phyloP scores from a whole-genome alignment of 352 stramenopile species.

The Globisporangium takayamanum region DNA sequence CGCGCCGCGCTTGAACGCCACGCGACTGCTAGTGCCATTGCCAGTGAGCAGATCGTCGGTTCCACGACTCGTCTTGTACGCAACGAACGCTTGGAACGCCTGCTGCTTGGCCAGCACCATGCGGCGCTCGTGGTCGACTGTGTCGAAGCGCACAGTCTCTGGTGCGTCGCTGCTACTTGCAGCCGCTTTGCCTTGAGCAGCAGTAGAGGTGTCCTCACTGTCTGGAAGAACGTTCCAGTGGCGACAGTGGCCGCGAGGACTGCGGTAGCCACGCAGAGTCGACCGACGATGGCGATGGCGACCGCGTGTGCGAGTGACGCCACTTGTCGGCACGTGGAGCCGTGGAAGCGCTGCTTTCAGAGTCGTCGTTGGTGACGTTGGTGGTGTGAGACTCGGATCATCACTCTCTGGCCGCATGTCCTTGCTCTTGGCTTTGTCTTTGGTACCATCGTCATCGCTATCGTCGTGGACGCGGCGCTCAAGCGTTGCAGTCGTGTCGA shows the following conservation, averaged over 20 bases:
- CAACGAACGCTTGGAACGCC: constrained; percentile 40
- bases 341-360: constrained; percentile 4
- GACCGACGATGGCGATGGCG: constrained; percentile 12
- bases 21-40: constrained; percentile 3
- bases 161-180: no score
- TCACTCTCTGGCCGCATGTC: background rate
- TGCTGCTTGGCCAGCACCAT: constrained; percentile 40
- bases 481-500: constrained; percentile 50
- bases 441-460: background rate
- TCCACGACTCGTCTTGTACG: constrained; percentile 37
- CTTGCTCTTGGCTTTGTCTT: background rate
- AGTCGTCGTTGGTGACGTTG: constrained; percentile 5
- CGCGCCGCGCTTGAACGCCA: constrained; percentile 24
- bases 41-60: constrained; percentile 26
- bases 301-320: background rate
- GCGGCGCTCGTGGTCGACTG: constrained; percentile 14
- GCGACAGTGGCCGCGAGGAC: constrained; percentile 38
- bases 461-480: constrained; percentile 17
- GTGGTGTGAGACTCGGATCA: background rate
- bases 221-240: constrained; percentile 48
- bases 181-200: no score
- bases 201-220: background rate
- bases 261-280: constrained; percentile 31
- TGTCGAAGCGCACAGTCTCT: background rate
- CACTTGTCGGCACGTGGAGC: background rate